Evolutionary conservation across 345 rosid genomes (phyloP).

Genomic region (Rhizophora mangle): DNA sequence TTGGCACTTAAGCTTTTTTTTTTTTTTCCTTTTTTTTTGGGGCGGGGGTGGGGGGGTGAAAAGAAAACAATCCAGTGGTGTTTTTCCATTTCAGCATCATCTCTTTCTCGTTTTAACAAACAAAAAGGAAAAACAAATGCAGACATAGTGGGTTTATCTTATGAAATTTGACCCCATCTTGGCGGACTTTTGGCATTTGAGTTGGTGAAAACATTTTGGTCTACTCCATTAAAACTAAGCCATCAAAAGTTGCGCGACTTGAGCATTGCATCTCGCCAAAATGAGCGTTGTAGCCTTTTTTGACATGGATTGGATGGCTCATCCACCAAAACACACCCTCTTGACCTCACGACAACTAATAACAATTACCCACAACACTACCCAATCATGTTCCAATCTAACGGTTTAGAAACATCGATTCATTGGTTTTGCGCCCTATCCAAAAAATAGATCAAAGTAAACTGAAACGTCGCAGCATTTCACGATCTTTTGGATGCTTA

Average conservation of each 20-base stretch:
- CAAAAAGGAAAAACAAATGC: not conserved
- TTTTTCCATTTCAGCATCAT: too few species aligned
- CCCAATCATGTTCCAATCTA: slow-evolving; percentile 15
- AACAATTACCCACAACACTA: not conserved
- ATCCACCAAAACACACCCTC: not conserved
- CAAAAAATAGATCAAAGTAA: not conserved
- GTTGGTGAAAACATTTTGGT: not conserved
- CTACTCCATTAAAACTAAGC: not conserved
- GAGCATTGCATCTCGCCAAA: too few species aligned
- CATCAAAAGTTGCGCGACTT: not conserved
- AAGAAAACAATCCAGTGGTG: too few species aligned
- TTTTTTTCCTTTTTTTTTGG: not conserved
- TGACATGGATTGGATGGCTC: not conserved
- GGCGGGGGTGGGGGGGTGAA: too few species aligned
- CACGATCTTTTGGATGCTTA: not conserved
- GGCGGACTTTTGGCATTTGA: not conserved
- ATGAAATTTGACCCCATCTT: slow-evolving; percentile 27
- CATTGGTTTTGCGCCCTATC: not conserved
- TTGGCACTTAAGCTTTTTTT: not conserved
- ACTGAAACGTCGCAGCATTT: slow-evolving; percentile 13
- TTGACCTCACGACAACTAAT: slow-evolving; percentile 10
- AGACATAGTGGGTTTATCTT: slow-evolving; percentile 8
- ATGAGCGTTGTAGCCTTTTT: too few species aligned
- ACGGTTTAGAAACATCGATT: slow-evolving; percentile 17
- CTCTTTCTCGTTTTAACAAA: too few species aligned